Conservation (phyloP, 176 grass and related monocot species). For the Raddia guianensis region DNA sequence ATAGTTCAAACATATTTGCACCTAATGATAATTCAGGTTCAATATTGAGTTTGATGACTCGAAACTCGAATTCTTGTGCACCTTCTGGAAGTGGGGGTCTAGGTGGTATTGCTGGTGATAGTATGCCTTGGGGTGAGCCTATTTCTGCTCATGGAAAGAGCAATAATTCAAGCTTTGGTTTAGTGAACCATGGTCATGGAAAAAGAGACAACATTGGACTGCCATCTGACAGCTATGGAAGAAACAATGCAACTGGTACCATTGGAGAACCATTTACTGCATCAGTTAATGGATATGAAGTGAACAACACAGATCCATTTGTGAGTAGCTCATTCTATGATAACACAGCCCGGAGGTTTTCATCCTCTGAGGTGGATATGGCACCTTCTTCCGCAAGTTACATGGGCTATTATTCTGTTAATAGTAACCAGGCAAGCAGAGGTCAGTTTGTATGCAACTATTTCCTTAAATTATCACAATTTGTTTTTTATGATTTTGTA, state of each 20-base stretch:
- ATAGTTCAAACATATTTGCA: conserved; percentile 66
- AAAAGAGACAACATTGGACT: conserved; percentile 55
- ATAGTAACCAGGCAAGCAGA: conserved; percentile 68
- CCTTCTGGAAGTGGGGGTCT: conserved; percentile 51
- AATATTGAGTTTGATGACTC: conserved; percentile 62
- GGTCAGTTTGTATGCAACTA: conserved; percentile 53
- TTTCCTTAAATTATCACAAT: not conserved
- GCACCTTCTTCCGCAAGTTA: conserved; percentile 54
- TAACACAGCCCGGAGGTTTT: conserved; percentile 60
- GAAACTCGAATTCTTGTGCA: conserved; percentile 67
- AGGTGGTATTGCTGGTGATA: conserved; percentile 38
- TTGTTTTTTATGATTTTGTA: not conserved
- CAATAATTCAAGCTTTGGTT: conserved; percentile 46
- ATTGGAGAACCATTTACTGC: conserved; percentile 58
- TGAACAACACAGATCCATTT: conserved; percentile 52
- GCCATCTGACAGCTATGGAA: conserved; percentile 54
- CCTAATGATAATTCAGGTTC: conserved; percentile 70
- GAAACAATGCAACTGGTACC: conserved; percentile 56
- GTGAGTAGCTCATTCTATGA: conserved; percentile 67
- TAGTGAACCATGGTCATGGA: conserved; percentile 42
- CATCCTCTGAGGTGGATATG: conserved; percentile 62
- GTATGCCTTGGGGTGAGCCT: conserved; percentile 53
- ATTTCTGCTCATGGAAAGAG: conserved; percentile 52
- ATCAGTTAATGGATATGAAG: conserved; percentile 59
- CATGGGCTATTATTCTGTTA: conserved; percentile 64